Evolutionary conservation across 352 stramenopile genomes (phyloP).

Genomic region (Globisporangium spiculum): DNA sequence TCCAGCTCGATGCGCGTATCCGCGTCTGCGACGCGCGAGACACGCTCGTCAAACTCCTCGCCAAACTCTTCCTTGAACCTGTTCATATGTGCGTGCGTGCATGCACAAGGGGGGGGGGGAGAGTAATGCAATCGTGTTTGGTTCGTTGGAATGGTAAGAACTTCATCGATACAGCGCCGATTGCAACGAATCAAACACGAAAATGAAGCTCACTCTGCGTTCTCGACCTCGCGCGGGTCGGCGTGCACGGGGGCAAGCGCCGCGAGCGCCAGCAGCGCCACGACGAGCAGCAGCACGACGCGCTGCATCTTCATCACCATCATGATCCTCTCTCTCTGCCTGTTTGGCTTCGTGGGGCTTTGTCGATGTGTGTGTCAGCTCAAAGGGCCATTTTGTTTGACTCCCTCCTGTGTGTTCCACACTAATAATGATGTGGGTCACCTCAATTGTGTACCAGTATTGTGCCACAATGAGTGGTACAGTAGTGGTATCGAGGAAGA

Average conservation of each 20-base stretch:
- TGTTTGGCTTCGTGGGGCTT: slow-evolving; percentile 1
- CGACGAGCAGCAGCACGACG: slow-evolving; percentile 28
- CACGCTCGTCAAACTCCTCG: slow-evolving; percentile 58
- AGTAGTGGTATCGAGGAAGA: not conserved
- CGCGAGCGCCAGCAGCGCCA: slow-evolving; percentile 29
- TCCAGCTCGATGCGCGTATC: slow-evolving; percentile 55
- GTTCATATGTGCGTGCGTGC: not conserved
- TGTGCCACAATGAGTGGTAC: not conserved
- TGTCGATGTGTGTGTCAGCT: not conserved
- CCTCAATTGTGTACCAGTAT: not conserved
- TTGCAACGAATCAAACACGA: not conserved
- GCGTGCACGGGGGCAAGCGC: slow-evolving; percentile 21
- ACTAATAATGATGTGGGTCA: not conserved
- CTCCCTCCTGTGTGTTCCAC: not conserved
- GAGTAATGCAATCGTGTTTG: not conserved
- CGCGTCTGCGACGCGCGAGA: slow-evolving; percentile 26
- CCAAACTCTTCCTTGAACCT: slow-evolving; percentile 71
- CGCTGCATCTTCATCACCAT: slow-evolving; percentile 21
- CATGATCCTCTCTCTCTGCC: not conserved
- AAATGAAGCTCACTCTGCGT: slow-evolving; percentile 42
- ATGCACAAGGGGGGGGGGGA: not conserved
- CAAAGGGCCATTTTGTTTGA: not conserved
- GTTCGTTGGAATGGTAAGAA: not conserved
- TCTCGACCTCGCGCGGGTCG: slow-evolving; percentile 62
- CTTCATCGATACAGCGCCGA: not conserved